Evolutionary conservation across 2,329 filamentous ascomycete genomes (phyloP).

Genomic region (Lachnellula occidentalis): DNA sequence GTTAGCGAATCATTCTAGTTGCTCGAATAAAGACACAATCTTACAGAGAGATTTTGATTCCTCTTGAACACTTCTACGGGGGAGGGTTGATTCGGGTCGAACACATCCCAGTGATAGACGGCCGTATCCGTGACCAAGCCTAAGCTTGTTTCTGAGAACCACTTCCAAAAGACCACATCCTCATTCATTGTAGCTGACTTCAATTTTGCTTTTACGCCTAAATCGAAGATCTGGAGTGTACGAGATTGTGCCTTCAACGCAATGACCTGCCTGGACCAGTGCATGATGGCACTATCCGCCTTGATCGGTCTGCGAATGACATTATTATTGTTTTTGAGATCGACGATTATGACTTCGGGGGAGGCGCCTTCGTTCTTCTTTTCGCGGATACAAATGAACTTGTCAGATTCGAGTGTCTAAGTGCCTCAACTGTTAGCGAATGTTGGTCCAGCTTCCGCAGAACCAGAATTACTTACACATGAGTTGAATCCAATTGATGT

Average conservation of each 20-base stretch:
- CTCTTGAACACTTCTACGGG: slow-evolving; percentile 93
- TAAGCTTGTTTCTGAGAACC: slow-evolving; percentile 85
- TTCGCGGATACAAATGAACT: slow-evolving; percentile 93
- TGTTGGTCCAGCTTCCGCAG: slow-evolving; percentile 2
- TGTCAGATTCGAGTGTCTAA: slow-evolving; percentile 96
- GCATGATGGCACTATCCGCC: slow-evolving; percentile 99
- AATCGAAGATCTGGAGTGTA: slow-evolving; percentile 96
- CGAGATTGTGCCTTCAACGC: slow-evolving; percentile 90
- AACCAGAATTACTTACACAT: slow-evolving; percentile 55
- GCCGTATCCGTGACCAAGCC: slow-evolving; percentile 86
- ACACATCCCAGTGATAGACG: slow-evolving; percentile 97
- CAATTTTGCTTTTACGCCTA: slow-evolving; percentile 87
- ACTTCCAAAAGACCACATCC: slow-evolving; percentile 99
- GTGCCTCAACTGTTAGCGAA: slow-evolving; percentile 13
- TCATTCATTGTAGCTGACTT: slow-evolving; percentile 96
- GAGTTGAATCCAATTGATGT: slow-evolving; percentile 80
- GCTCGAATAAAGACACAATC: slow-evolving; percentile 31
- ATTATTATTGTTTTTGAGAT: slow-evolving; percentile 97
- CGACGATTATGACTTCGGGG: slow-evolving; percentile 93
- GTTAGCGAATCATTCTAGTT: slow-evolving; percentile 10
- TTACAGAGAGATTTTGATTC: slow-evolving; percentile 79
- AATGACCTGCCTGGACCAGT: slow-evolving; percentile 94
- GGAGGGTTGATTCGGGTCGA: slow-evolving; percentile 70
- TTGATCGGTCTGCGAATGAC: slow-evolving; percentile 93
- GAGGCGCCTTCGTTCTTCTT: slow-evolving; percentile 79